A percentile compares a stretch with the other conserved stretches of the same genome.
Evolutionary conservation across 73 alveolate species (phyloP).

Genomic region (Paraurostyla sp.): DNA sequence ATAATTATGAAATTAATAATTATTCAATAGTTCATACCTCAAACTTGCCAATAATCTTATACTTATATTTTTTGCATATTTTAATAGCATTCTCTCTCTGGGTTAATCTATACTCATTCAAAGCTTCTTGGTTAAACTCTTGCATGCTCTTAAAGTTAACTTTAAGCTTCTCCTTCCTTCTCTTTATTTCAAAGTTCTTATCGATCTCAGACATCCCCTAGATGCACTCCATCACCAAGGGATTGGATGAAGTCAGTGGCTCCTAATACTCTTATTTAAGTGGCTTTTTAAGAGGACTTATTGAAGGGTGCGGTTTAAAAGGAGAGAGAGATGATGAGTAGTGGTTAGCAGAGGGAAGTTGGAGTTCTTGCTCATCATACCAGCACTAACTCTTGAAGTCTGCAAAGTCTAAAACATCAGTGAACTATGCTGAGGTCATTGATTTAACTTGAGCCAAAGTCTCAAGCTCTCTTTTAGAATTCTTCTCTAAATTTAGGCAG

Average conservation of each 20-base stretch:
- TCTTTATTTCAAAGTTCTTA: neutral
- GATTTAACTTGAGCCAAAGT: neutral
- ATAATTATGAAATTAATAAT: neutral
- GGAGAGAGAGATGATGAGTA: neutral
- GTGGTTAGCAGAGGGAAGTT: neutral
- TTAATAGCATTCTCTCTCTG: constrained; percentile 36
- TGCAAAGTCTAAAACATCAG: neutral
- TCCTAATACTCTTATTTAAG: neutral
- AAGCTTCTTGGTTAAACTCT: neutral
- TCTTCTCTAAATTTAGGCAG: neutral
- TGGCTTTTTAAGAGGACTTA: neutral
- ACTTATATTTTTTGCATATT: constrained; percentile 21
- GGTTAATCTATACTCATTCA: constrained; percentile 24
- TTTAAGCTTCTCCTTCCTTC: constrained; percentile 13
- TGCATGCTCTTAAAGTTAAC: constrained; percentile 30
- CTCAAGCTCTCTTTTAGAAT: neutral
- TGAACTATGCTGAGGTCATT: neutral
- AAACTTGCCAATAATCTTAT: constrained; percentile 8
- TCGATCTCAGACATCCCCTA: neutral
- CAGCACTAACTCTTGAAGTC: neutral
- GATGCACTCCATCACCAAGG: neutral
- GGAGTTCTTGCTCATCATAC: constrained; percentile 21
- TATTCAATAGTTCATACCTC: neutral
- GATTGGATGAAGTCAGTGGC: neutral
- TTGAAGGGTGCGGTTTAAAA: neutral